Evolutionary conservation across 805 yeast genomes (phyloP), one percentile per base, ranked within the genome.

Genomic region (Wickerhamomyces ciferrii): DNA sequence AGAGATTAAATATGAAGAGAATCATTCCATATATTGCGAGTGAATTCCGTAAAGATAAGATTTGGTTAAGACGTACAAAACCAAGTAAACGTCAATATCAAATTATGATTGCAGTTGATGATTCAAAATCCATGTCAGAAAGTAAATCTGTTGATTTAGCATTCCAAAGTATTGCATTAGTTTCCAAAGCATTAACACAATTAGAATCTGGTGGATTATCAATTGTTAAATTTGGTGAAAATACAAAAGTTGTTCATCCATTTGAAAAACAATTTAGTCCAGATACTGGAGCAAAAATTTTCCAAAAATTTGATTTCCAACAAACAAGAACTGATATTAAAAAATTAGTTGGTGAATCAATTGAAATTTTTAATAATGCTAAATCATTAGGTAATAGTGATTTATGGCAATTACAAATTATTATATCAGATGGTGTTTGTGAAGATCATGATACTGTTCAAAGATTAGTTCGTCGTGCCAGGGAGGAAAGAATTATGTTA

Each of bases 11-110:
- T 67, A 91, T 94, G 98, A 94, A 92, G 73, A 77, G 97, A 55
- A 94, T 94, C 58, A 94, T 94, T 59, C 96, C 98, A 7, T 94
- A 92, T 66, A 94, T 94, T 71, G 99, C 99, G 0, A 87, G 96
- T 35, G 96, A 90, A 59, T 94, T 89, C 79, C 83, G 96, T 60
- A 94, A 94, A 65, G 99, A 94, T 66, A 94, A 94, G 73, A 94
- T 94, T 48, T 94, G 99, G 99, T 76, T 94, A 69, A 81, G 97
- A 63, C 81, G 99, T 67, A 90, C 97, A 7, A 92, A 94, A 62
- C 99, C 99, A 47, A 87, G 96, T 54, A 94, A 94, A 71, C 83
- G 99, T 59, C 94, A 91, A 63, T 94, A 94, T 65, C 99, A 94
- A 70, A 87, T 94, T 51, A 87, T 95, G 97, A 86, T 94, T 53